Percentiles rank a stretch among this genome's conserved stretches.
phyloP scores from a whole-genome alignment of 2,329 filamentous ascomycete species.

The Trichophaea hybrida region DNA sequence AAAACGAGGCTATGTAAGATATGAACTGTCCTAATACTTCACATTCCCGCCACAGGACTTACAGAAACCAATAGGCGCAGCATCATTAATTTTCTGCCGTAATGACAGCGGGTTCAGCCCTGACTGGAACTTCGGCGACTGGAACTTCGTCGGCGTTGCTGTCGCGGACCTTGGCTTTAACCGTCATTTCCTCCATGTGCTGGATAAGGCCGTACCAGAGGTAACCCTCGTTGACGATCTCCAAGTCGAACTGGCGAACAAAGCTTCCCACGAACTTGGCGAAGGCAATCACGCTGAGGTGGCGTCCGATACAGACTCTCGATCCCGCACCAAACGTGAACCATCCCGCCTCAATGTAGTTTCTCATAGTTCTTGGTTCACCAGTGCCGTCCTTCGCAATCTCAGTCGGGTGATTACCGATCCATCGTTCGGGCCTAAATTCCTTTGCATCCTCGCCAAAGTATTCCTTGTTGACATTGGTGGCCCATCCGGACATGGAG shows the following conservation, averaged over 20 bases:
- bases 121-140: background rate
- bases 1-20: background rate
- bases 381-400: slow-evolving; percentile 8
- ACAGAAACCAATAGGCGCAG: too few species aligned
- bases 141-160: background rate
- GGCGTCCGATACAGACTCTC: slow-evolving; percentile 19
- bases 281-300: slow-evolving; percentile 16
- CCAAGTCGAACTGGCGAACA: slow-evolving; percentile 15
- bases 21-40: too few species aligned
- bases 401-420: slow-evolving; percentile 24
- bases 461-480: slow-evolving; percentile 34
- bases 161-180: background rate
- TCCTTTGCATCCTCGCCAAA: slow-evolving; percentile 34
- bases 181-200: slow-evolving; percentile 3
- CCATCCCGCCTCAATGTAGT: slow-evolving; percentile 21
- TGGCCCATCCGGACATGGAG: slow-evolving; percentile 35
- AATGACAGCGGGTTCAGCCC: background rate
- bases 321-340: slow-evolving; percentile 19
- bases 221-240: slow-evolving; percentile 8
- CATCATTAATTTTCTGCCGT: background rate
- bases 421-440: slow-evolving; percentile 38
- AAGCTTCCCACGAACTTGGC: slow-evolving; percentile 13
- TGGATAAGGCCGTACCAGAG: slow-evolving; percentile 3
- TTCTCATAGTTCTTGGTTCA: slow-evolving; percentile 11
- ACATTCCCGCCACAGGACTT: background rate